Evolutionary conservation across 495 filamentous ascomycete genomes (phyloP).

Genomic region (Neohortaea acidophila): DNA sequence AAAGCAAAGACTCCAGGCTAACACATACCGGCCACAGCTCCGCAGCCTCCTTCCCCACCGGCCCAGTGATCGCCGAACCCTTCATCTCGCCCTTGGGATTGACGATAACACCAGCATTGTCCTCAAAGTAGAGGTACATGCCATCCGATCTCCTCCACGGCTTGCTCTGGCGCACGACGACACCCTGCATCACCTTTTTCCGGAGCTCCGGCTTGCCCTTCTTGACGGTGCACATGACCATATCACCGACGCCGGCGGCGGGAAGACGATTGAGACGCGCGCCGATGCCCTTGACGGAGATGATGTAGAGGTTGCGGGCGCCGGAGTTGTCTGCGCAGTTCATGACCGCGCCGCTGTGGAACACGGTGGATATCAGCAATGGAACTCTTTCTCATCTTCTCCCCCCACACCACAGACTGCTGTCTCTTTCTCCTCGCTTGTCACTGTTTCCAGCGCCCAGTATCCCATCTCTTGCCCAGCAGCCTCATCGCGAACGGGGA

Average conservation of each 20-base stretch:
- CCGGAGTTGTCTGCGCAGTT: conserved; percentile 98
- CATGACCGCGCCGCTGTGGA: conserved; percentile 75
- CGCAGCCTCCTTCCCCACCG: conserved; percentile 98
- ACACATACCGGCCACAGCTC: conserved; percentile 93
- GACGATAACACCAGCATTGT: conserved; percentile 99
- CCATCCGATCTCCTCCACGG: conserved; percentile 96
- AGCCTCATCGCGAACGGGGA: conserved; percentile 1
- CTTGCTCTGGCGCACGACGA: conserved; percentile 96
- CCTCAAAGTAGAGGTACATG: conserved; percentile 99
- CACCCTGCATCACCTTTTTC: conserved; percentile 99
- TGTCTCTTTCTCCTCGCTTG: background rate
- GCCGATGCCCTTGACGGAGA: conserved; percentile 98
- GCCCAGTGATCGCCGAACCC: conserved; percentile 96
- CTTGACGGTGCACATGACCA: conserved; percentile 99
- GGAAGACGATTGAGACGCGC: conserved; percentile 96
- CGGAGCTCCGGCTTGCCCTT: conserved; percentile 99
- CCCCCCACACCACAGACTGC: conserved; percentile 1
- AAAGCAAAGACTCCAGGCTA: background rate
- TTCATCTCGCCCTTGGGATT: conserved; percentile 99
- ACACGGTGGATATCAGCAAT: too few species aligned
- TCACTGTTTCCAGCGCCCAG: background rate
- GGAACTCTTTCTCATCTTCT: too few species aligned
- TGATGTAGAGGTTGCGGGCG: conserved; percentile 99
- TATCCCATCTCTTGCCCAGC: conserved; percentile 1
- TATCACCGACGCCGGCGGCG: conserved; percentile 95